These are phyloP conservation scores for Aphanomyces astaci DNA, from an alignment of 352 stramenopile genomes.

Conservation along the genomic window DNA sequence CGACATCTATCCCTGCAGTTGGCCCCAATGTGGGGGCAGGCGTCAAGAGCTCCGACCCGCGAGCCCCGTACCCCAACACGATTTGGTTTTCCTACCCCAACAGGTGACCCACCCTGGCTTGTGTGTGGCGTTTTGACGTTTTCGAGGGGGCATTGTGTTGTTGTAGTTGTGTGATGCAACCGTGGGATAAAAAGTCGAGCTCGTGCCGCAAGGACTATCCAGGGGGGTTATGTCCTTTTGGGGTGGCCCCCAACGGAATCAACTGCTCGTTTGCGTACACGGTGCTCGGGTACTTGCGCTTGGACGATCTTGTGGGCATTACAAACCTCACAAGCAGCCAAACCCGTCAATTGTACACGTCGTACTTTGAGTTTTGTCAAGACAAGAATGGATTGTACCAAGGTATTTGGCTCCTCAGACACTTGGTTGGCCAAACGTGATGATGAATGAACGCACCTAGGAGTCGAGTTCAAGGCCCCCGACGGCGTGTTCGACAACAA, in stretches of 20 bases:
- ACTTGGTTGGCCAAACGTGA: too few relatives aligned
- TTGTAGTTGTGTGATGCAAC: slow-evolving; percentile 44
- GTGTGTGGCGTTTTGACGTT: too few relatives aligned
- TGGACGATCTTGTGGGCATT: slow-evolving; percentile 66
- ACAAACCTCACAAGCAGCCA: slow-evolving; percentile 41
- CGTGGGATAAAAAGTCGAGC: slow-evolving; percentile 38
- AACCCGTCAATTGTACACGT: neutral
- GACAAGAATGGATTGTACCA: neutral
- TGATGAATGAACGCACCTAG: slow-evolving; percentile 32
- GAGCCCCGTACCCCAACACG: slow-evolving; percentile 17
- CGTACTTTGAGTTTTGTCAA: slow-evolving; percentile 5
- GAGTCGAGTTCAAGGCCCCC: neutral
- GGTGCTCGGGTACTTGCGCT: slow-evolving; percentile 47
- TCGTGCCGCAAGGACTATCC: slow-evolving; percentile 32
- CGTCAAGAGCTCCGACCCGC: neutral
- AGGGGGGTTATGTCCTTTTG: slow-evolving; percentile 50
- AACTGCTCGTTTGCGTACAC: slow-evolving; percentile 57
- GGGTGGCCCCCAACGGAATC: slow-evolving; percentile 40
- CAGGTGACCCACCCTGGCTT: neutral
- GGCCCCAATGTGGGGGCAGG: slow-evolving; percentile 15
- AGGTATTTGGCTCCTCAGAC: too few relatives aligned
- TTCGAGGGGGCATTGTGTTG: too few relatives aligned
- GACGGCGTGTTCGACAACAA: neutral
- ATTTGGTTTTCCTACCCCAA: slow-evolving; percentile 24
- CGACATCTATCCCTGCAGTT: neutral